phyloP scores from a whole-genome alignment of 306 rosid species.

The Rosa chinensis region DNA sequence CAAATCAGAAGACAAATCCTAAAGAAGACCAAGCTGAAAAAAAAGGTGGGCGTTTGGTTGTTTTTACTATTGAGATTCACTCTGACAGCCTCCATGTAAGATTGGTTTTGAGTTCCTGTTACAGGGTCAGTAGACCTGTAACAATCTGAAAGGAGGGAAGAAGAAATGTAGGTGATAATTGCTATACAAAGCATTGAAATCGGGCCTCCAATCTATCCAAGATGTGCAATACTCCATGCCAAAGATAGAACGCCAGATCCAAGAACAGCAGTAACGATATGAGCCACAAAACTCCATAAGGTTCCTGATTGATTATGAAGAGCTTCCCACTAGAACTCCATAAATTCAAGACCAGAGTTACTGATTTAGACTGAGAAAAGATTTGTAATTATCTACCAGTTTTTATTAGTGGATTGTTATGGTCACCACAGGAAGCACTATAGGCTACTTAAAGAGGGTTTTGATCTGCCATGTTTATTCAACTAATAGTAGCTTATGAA shows the following conservation, averaged over 20 bases:
- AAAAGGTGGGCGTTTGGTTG: not conserved
- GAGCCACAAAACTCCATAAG: conserved; percentile 52
- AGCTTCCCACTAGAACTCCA: conserved; percentile 13
- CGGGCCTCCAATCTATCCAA: conserved; percentile 78
- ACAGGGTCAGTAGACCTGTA: conserved; percentile 56
- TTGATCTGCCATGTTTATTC: conserved; percentile 45
- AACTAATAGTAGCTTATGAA: conserved; percentile 25
- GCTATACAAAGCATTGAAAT: conserved; percentile 46
- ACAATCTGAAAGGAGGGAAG: conserved; percentile 57
- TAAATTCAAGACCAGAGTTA: conserved; percentile 19
- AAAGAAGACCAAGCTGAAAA: not conserved
- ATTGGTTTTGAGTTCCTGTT: conserved; percentile 52
- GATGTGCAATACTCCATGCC: conserved; percentile 66
- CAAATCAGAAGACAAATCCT: conserved; percentile 26
- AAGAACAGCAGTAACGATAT: conserved; percentile 74
- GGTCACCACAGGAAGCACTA: conserved; percentile 47
- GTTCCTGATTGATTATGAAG: conserved; percentile 39
- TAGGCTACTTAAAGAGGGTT: conserved; percentile 44
- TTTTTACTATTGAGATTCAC: conserved; percentile 51
- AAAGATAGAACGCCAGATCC: conserved; percentile 74
- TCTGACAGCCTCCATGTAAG: conserved; percentile 56
- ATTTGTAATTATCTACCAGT: conserved; percentile 45
- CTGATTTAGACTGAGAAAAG: conserved; percentile 10
- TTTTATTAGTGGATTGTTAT: conserved; percentile 51
- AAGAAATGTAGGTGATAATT: conserved; percentile 50